These are phyloP conservation scores for Pittosporum tobira DNA, from an alignment of 129 eudicot species.

Conservation along the genomic window DNA sequence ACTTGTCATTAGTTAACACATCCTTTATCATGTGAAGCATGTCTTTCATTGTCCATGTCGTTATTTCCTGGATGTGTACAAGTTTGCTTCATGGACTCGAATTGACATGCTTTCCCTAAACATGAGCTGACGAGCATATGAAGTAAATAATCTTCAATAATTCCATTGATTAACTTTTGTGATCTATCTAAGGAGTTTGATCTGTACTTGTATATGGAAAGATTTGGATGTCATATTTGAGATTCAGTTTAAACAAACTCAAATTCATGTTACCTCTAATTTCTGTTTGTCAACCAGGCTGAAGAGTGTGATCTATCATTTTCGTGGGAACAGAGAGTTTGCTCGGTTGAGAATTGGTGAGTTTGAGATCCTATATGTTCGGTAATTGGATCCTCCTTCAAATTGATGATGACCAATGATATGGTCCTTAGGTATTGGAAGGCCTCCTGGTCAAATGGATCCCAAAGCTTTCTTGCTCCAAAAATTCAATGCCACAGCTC, in stretches of 20 bases:
- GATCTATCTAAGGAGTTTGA: neutral
- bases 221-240: neutral
- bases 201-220: too few relatives aligned
- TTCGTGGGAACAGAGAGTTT: conserved; percentile 67
- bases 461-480: conserved; percentile 97
- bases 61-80: too few relatives aligned
- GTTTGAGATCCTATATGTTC: conserved; percentile 1
- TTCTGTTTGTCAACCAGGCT: conserved; percentile 30
- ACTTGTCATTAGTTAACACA: too few relatives aligned
- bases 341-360: conserved; percentile 80
- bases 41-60: too few relatives aligned
- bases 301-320: conserved; percentile 75
- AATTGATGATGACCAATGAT: neutral
- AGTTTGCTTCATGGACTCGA: too few relatives aligned
- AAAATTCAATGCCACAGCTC: conserved; percentile 71
- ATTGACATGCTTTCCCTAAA: too few relatives aligned
- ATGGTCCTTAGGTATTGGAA: conserved; percentile 56
- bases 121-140: too few relatives aligned
- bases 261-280: neutral
- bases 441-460: conserved; percentile 96
- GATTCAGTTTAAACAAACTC: neutral
- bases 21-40: too few relatives aligned
- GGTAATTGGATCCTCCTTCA: too few relatives aligned
- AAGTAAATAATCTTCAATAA: too few relatives aligned
- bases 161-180: too few relatives aligned